Evolutionary conservation across 2,329 filamentous ascomycete genomes (phyloP).

Genomic region (Botrytis byssoidea): DNA sequence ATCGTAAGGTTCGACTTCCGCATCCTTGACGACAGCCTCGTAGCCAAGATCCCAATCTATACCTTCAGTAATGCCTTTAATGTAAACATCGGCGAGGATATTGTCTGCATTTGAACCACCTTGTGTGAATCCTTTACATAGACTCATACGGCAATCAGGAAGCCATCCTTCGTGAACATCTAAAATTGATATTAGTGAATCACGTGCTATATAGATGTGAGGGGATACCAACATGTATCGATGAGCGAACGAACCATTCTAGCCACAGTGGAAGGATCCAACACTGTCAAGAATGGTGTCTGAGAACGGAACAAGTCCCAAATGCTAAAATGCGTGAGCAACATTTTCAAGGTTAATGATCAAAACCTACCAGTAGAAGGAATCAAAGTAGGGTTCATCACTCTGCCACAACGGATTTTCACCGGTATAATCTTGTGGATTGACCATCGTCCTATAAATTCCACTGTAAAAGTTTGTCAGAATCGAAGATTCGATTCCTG

Average conservation of each 20-base stretch:
- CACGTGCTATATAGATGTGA: not conserved
- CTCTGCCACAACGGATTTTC: constrained; percentile 69
- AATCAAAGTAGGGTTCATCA: constrained; percentile 70
- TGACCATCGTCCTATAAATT: constrained; percentile 67
- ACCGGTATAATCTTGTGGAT: constrained; percentile 70
- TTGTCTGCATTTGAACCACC: constrained; percentile 74
- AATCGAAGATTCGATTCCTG: constrained; percentile 52
- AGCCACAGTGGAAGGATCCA: constrained; percentile 62
- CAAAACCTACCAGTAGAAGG: constrained; percentile 56
- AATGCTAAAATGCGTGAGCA: constrained; percentile 44
- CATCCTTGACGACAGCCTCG: constrained; percentile 66
- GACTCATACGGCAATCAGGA: constrained; percentile 54
- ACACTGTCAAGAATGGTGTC: constrained; percentile 66
- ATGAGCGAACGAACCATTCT: constrained; percentile 70
- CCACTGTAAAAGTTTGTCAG: constrained; percentile 68
- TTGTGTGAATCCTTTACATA: constrained; percentile 72
- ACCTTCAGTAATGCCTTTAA: constrained; percentile 62
- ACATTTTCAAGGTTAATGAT: not conserved
- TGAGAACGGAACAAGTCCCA: constrained; percentile 72
- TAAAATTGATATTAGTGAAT: not conserved
- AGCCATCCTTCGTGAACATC: constrained; percentile 50
- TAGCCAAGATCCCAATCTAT: constrained; percentile 71
- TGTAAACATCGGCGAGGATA: constrained; percentile 64
- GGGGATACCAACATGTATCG: constrained; percentile 57
- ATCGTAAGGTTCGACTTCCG: constrained; percentile 51